phyloP scores from a whole-genome alignment of 129 eudicot genomes.

The Flaveria ramosissima region DNA sequence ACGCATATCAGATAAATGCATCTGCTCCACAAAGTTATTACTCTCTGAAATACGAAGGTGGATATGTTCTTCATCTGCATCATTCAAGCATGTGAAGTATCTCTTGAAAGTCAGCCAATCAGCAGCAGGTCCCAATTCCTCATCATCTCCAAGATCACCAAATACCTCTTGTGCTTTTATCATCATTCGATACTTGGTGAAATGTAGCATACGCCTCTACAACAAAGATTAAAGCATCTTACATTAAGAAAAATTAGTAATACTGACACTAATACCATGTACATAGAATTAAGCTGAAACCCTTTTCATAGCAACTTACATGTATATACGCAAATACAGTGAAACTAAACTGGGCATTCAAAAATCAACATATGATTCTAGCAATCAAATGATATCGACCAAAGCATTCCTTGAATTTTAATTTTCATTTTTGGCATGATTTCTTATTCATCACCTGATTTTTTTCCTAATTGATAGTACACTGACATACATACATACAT shows the following conservation, averaged over 20 bases:
- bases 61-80: constrained; percentile 57
- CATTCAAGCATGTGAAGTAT: constrained; percentile 59
- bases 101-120: constrained; percentile 83
- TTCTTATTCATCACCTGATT: neutral
- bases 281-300: neutral
- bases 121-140: constrained; percentile 87
- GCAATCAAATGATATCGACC: neutral
- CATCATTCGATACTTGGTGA: constrained; percentile 84
- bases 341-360: neutral
- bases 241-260: neutral
- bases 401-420: neutral
- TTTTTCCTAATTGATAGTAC: neutral
- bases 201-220: constrained; percentile 79
- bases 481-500: neutral
- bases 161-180: constrained; percentile 77
- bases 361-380: neutral
- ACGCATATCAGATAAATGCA: constrained; percentile 76
- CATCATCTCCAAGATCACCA: constrained; percentile 87
- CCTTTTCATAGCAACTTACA: no score
- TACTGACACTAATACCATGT: neutral
- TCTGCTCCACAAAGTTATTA: constrained; percentile 42
- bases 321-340: neutral
- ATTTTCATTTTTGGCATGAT: neutral
- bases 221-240: constrained; percentile 10
- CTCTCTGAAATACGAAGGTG: constrained; percentile 61